Conservation (phyloP, 495 filamentous ascomycete species). For the Aspergillus cristatus region DNA sequence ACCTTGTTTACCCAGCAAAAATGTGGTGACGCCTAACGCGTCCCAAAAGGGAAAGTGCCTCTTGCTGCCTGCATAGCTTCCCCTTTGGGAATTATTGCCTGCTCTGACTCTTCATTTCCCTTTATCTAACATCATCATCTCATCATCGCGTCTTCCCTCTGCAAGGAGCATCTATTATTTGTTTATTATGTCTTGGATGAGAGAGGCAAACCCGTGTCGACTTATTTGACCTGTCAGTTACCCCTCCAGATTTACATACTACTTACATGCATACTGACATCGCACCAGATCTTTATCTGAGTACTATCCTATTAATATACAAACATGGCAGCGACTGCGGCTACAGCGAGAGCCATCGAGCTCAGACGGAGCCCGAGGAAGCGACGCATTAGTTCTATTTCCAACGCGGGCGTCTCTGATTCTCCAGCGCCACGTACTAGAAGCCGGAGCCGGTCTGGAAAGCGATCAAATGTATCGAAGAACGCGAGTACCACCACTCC, state of each 20-base stretch:
- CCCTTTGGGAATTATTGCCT: conserved; percentile 1
- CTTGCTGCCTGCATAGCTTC: not conserved
- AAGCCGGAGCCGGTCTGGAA: no score
- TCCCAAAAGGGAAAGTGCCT: conserved; percentile 3
- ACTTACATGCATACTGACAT: no score
- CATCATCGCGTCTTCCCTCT: not conserved
- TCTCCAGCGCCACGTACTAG: conserved; percentile 14
- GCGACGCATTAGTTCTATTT: conserved; percentile 20
- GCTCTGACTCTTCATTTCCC: no score
- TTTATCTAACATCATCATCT: no score
- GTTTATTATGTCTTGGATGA: conserved; percentile 12
- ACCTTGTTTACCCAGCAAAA: conserved; percentile 19
- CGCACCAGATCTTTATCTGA: no score
- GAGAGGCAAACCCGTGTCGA: no score
- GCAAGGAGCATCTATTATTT: conserved; percentile 1
- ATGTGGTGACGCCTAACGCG: conserved; percentile 11
- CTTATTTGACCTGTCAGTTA: no score
- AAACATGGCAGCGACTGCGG: not conserved
- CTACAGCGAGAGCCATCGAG: conserved; percentile 11
- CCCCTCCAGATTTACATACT: no score
- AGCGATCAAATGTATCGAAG: no score
- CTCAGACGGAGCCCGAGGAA: conserved; percentile 24
- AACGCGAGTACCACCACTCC: no score
- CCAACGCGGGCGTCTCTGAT: conserved; percentile 3
- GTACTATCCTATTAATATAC: no score